Base-by-base conservation (phyloP, 2,329 filamentous ascomycete genomes). In the Talaromyces albobiverticillius region DNA sequence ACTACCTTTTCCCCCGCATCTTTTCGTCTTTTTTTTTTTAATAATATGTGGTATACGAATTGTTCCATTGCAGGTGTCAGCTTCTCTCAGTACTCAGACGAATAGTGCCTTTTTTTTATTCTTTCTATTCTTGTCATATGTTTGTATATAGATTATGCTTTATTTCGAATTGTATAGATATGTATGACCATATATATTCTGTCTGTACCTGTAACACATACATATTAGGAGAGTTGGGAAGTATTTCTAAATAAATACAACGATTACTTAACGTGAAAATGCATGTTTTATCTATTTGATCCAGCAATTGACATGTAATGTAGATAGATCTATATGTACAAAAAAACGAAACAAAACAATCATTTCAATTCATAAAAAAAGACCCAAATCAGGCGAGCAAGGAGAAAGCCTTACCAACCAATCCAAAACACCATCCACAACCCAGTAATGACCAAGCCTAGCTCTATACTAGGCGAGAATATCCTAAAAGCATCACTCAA, bases 401-500 rank as follows among this genome's bases (percentile, higher is more conserved):
- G n/a, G n/a, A 23, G 16, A 29, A 22, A 20, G 13, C 31, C n/a
- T 11, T 26, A 50, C 31, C 40, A 51, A 3, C 32, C n/a, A 51
- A 41, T 20, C 47, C 53, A 51, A 36, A 51, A 51, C 22, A 51
- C n/a, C 31, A 40, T 46, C 50, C 50, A 52, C 32, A 52, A 38
- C 10, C 29, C 50, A 29, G 11, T 14, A 52, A 55, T 14, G n/a
- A 47, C 26, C 11, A 55, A 42, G n/a, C 25, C 41, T 14, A 51
- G 23, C 1, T 42, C 36, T 9, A 36, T 6, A n/a, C 43, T 23
- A 23, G 42, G 42, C 25, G 29, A 36, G n/a, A 36, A 36, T 16
- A 47, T 20, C 23, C 41, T 51, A 7, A 31, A 45, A 23, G 51
- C 51, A 23, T 31, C 34, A 51, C 67, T 77, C 42, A 77, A 69